Conservation (phyloP, 176 grass and related monocot genomes). For the Aegilops longissima region DNA sequence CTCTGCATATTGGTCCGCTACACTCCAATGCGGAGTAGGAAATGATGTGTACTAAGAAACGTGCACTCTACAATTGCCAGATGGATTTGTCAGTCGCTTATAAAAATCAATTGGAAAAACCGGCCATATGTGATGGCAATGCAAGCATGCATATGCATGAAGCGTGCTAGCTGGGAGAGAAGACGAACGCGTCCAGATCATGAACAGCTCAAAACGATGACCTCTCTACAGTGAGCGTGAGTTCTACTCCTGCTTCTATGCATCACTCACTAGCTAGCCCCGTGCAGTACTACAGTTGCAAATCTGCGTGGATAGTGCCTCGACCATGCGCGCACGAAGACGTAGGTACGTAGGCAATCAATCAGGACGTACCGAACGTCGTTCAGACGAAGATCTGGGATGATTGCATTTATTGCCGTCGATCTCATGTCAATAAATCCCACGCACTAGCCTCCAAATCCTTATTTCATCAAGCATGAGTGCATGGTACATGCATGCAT, state of each 20-base stretch:
- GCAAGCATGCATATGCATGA: neutral
- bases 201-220: neutral
- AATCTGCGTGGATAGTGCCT: neutral
- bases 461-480: neutral
- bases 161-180: neutral
- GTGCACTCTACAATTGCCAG: neutral
- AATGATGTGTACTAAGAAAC: neutral
- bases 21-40: neutral
- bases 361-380: too few relatives aligned
- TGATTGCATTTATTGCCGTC: neutral
- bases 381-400: neutral
- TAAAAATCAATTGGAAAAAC: too few relatives aligned
- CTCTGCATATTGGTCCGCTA: neutral
- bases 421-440: neutral
- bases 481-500: neutral
- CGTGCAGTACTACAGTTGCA: neutral
- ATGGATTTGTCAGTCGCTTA: too few relatives aligned
- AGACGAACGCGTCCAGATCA: neutral
- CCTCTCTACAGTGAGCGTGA: neutral
- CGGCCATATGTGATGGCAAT: too few relatives aligned
- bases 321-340: too few relatives aligned
- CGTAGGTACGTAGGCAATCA: too few relatives aligned
- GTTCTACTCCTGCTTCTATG: neutral
- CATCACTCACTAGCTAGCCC: too few relatives aligned
- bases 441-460: neutral